Base-by-base conservation (phyloP, 1,284 basidiomycete species). In the Microbotryum violaceum region DNA sequence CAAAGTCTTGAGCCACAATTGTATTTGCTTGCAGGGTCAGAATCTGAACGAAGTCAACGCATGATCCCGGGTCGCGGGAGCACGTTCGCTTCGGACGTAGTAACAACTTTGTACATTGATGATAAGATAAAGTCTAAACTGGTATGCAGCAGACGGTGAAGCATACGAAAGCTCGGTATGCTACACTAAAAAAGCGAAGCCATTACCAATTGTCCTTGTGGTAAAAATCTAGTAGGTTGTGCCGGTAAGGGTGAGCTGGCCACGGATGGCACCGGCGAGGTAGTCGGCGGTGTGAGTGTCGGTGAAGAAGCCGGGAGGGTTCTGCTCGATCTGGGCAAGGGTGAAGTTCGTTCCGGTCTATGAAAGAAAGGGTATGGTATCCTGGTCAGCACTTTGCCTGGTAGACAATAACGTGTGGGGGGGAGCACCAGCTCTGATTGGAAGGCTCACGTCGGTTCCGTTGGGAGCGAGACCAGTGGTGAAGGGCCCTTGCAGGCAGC, bases 401-500 rank as follows among this genome's bases (percentile, higher is more conserved):
- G 37, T 16, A 31, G 31, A 21, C 50, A 42, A 16, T 20, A 49
- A 31, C 37, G 49, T 21, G 9, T 18, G 14, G 21, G 16, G 14
- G 21, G 16, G 33, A 42, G 23, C 10, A 44, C 18, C 37, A 10
- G 12, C 37, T 31, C 31, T 10, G 12, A 42, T 12, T 42, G 2
- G 33, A 18, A 18, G 37, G 70, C 71, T 68, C 59, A 72, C 71
- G 37, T 42, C 37, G 37, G 37, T 65, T 12, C 71, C 73, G 64
- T 72, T 72, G 63, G 62, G 58, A 45, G 69, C 31, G n/a, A 75
- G 49, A 21, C 75, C 75, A 21, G 76, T 77, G 18, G 56, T 69
- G 73, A 77, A 77, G 12, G 75, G 75, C 3, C 74, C 75, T 29
- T 69, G 56, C 9, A 73, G 47, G 68, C 76, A 77, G 20, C 74